Evolutionary conservation across 1,284 basidiomycete species (phyloP), one percentile per base, ranked within the genome.

Genomic region (Cutaneotrichosporon dermatis): DNA sequence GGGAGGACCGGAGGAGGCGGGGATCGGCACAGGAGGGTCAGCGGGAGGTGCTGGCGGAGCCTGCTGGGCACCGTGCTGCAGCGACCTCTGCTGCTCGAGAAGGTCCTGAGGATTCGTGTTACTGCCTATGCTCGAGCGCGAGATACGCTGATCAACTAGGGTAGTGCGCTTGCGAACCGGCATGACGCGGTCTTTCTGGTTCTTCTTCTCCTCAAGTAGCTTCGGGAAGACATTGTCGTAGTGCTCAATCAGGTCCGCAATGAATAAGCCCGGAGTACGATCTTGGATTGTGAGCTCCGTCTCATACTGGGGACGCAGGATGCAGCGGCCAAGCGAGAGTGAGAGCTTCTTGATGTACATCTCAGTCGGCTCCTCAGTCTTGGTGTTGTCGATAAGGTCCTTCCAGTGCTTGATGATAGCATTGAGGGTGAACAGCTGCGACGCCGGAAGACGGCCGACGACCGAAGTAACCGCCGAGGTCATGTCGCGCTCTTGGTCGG

Each of bases 111-210:
- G 72, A 57, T 83, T 80, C 13, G 65, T 51, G 11, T 76, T 74
- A 3, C 76, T 78, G 15, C 79, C 79, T 57, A 84, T 72, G 50
- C 79, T 78, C 50, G 78, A 79, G 39, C 90, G 82, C 4, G 74
- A 76, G 33, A 90, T 82, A 51, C 92, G 86, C 85, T 93, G 87
- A 77, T 97, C 94, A 48, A 96, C 81, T 0, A 88, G 88, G 0
- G 88, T 87, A 1, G 93, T 95, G 54, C 90, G 87, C 73, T 94
- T 95, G 48, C 92, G 84, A 25, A 86, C 74, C 5, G 90, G 92
- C 55, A 88, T 81, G 60, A 85, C 86, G 51, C 91, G 86, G 66
- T 90, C 90, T 0, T 88, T 86, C 70, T 95, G 91, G 45, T 86
- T 85, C 67, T 88, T 89, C 81, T 94, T 95, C 72, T 85, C 86